Evolutionary conservation across 495 filamentous ascomycete genomes (phyloP), one percentile per base, ranked within the genome.

Genomic region (Staphylotrichum longicolle): DNA sequence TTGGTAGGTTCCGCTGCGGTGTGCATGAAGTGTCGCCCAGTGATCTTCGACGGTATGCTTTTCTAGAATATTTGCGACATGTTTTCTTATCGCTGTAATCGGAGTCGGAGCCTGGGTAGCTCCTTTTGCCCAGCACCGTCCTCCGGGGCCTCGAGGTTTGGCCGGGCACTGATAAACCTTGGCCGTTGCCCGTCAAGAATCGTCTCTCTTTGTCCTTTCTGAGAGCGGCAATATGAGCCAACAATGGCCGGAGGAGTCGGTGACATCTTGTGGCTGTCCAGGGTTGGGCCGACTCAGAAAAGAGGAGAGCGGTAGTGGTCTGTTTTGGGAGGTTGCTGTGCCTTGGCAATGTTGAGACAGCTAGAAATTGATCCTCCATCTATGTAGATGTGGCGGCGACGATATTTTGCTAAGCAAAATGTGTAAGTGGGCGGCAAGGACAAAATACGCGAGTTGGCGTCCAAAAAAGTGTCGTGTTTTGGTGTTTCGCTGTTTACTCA

Each of bases 181-280:
- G 42, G 33, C 33, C 15, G 39, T 2, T 27, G 8, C 27, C 3
- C 3, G 12, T 27, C 32, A 48, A 35, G 7, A 37, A 20, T 10
- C 42, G 60, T 7, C 64, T 58, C 42, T 57, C 62, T 47, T 60
- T 68, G 9, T 78, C 75, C 47, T 79, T 84, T 48, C 75, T 77
- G 12, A 85, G 69, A 8, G 80, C 75, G 59, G 77, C 66, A 27
- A 86, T 76, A 39, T 81, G 78, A 20, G 80, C 78, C 27, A 81
- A 70, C 32, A 86, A 68, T 14, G 82, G 82, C 35, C 83, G 77
- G 30, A 86, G 72, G 7, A 86, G 71, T 10, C 82, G 77, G 56
- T 82, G 75, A 53, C 84, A 86, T 60, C 82, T 68, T 15, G 82
- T 78, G 8, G 82, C 74, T 7, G 81, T 85, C 84, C 84, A 86